Evolutionary conservation across 352 stramenopile species (phyloP).

Genomic region (Phytopythium ostracodes): DNA sequence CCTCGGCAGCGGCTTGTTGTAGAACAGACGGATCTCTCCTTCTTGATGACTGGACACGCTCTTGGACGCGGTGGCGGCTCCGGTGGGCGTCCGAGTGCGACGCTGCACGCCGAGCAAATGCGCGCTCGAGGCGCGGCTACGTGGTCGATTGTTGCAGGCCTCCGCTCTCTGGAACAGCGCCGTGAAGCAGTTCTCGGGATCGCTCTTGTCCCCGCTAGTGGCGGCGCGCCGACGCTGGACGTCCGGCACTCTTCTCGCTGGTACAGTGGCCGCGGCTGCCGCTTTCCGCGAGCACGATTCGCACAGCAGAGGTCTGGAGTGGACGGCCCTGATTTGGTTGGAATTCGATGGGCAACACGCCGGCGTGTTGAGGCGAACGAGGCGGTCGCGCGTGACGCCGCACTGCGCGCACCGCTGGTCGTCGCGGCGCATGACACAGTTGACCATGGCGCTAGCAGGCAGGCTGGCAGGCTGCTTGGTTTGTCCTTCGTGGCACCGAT

Average conservation of each 20-base stretch:
- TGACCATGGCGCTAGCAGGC: conserved; percentile 14
- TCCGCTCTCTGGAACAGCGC: conserved; percentile 6
- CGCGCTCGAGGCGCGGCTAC: not conserved
- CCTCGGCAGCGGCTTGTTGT: conserved; percentile 1
- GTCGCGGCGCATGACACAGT: conserved; percentile 7
- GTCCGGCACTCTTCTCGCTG: not conserved
- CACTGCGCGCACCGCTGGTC: conserved; percentile 19
- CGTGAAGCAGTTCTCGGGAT: conserved; percentile 5
- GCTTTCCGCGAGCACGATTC: not conserved
- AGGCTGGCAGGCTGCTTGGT: too few species aligned
- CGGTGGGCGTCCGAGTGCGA: not conserved
- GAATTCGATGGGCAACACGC: not conserved
- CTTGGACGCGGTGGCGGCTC: not conserved
- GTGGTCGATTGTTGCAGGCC: not conserved
- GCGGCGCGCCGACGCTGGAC: not conserved
- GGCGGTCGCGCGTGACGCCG: conserved; percentile 15
- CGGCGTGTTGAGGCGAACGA: not conserved
- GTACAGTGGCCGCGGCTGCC: not conserved
- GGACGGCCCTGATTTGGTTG: not conserved
- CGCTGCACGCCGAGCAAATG: not conserved
- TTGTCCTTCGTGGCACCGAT: too few species aligned
- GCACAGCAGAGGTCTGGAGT: not conserved
- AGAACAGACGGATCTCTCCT: not conserved
- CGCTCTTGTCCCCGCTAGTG: not conserved
- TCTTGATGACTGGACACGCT: not conserved